Conservation (phyloP, 2,329 filamentous ascomycete species). For the Knoxdaviesia capensis region DNA sequence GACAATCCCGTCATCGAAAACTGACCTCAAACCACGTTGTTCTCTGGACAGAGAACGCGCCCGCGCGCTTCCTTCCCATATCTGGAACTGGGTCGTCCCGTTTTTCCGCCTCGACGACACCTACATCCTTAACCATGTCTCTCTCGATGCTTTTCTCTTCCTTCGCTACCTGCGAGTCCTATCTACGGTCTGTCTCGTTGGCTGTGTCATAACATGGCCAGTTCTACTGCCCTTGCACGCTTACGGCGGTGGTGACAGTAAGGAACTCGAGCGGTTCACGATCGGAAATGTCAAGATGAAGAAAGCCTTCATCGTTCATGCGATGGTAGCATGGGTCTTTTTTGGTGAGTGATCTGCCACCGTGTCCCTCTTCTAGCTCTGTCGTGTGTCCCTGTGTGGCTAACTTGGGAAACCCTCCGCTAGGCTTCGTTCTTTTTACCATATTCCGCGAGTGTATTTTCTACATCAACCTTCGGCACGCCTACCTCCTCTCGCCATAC, state of each 20-base stretch:
- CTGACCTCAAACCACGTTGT: not conserved
- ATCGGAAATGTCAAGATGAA: conserved; percentile 30
- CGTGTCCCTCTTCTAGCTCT: not conserved
- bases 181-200: conserved; percentile 60
- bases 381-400: not conserved
- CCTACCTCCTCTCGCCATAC: conserved; percentile 69
- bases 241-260: conserved; percentile 47
- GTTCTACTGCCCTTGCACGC: conserved; percentile 69
- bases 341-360: conserved; percentile 24
- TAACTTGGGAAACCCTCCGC: no score
- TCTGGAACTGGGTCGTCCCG: conserved; percentile 39
- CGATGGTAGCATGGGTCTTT: conserved; percentile 63
- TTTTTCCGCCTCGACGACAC: conserved; percentile 50
- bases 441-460: conserved; percentile 80
- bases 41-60: conserved; percentile 26
- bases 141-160: conserved; percentile 75
- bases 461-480: conserved; percentile 86
- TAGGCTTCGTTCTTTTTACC: conserved; percentile 67
- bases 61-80: conserved; percentile 31
- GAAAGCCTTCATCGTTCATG: conserved; percentile 59
- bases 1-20: not conserved
- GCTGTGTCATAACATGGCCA: conserved; percentile 67
- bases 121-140: conserved; percentile 69
- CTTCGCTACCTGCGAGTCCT: conserved; percentile 67
- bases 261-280: conserved; percentile 37